Conservation (phyloP, 2,329 filamentous ascomycete genomes). For the Lithohypha guttulata region DNA sequence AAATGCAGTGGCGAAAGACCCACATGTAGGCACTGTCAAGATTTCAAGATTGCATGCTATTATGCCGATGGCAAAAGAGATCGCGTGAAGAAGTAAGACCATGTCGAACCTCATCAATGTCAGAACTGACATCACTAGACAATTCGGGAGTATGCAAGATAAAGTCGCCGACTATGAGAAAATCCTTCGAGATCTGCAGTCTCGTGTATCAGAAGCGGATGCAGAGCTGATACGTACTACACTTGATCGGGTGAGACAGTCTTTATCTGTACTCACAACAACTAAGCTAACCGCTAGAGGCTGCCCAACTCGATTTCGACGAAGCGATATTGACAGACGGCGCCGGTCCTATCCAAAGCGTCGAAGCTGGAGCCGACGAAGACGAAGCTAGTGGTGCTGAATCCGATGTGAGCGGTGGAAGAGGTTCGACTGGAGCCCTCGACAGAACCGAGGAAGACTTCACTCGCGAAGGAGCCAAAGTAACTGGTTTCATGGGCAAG, state of each 20-base stretch:
- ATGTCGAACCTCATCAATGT: neutral
- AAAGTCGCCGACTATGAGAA: conserved; percentile 32
- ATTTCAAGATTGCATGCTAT: conserved; percentile 28
- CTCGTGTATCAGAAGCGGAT: conserved; percentile 26
- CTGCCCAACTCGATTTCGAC: conserved; percentile 12
- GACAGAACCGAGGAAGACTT: conserved; percentile 37
- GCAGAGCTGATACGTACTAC: conserved; percentile 28
- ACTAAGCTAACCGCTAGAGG: conserved; percentile 12
- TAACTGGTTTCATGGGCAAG: conserved; percentile 36
- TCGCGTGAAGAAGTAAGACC: conserved; percentile 31
- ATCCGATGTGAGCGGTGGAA: conserved; percentile 19
- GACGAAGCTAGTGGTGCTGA: conserved; percentile 18
- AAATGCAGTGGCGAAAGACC: conserved; percentile 36
- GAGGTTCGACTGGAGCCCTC: conserved; percentile 34
- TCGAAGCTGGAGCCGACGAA: conserved; percentile 15
- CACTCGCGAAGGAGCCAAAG: conserved; percentile 28
- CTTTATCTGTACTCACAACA: conserved; percentile 9
- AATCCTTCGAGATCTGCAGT: conserved; percentile 28
- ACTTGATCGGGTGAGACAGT: conserved; percentile 28
- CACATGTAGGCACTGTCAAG: conserved; percentile 31
- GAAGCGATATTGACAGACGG: conserved; percentile 10
- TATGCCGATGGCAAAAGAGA: conserved; percentile 37
- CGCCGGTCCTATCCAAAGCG: neutral
- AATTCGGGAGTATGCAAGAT: conserved; percentile 29
- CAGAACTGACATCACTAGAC: conserved; percentile 23